These are phyloP conservation scores for Mycena belliarum DNA, from an alignment of 768 basidiomycete genomes.

Conservation along the genomic window DNA sequence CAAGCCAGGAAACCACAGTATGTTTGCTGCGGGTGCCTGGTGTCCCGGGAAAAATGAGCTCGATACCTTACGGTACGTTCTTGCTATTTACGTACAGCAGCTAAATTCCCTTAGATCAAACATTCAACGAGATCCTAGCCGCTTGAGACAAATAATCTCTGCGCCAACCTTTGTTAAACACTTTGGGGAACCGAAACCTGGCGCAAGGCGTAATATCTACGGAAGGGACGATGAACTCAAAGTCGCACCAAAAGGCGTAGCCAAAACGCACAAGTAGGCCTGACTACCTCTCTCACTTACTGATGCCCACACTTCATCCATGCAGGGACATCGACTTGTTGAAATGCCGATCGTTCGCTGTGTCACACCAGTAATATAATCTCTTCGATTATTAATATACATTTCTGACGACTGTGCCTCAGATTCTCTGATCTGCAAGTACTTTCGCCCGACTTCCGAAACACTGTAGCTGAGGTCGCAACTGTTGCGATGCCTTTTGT, in stretches of 20 bases:
- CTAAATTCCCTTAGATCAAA: slow-evolving; percentile 45
- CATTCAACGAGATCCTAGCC: slow-evolving; percentile 59
- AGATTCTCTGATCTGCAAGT: slow-evolving; percentile 82
- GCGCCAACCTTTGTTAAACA: slow-evolving; percentile 68
- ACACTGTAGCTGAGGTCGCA: slow-evolving; percentile 56
- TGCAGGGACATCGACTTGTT: slow-evolving; percentile 87
- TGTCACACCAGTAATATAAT: slow-evolving; percentile 53
- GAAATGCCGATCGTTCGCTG: slow-evolving; percentile 78
- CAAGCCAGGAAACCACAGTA: slow-evolving; percentile 62
- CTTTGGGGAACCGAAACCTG: slow-evolving; percentile 74
- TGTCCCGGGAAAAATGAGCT: slow-evolving; percentile 80
- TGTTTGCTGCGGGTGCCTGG: slow-evolving; percentile 83
- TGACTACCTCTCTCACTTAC: too few species aligned
- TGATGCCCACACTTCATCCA: neutral
- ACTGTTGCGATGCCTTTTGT: slow-evolving; percentile 72
- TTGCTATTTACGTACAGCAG: neutral
- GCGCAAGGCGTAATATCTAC: slow-evolving; percentile 77
- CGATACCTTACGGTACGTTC: slow-evolving; percentile 63
- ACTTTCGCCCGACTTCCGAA: slow-evolving; percentile 62
- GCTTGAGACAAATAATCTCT: slow-evolving; percentile 68
- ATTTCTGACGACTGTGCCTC: slow-evolving; percentile 26
- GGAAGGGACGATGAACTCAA: slow-evolving; percentile 88
- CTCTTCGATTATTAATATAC: neutral
- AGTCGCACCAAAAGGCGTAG: slow-evolving; percentile 86
- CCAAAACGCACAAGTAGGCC: slow-evolving; percentile 53